These are phyloP conservation scores for Hypoxylon fuscum DNA, from an alignment of 495 filamentous ascomycete species.

Conservation along the genomic window DNA sequence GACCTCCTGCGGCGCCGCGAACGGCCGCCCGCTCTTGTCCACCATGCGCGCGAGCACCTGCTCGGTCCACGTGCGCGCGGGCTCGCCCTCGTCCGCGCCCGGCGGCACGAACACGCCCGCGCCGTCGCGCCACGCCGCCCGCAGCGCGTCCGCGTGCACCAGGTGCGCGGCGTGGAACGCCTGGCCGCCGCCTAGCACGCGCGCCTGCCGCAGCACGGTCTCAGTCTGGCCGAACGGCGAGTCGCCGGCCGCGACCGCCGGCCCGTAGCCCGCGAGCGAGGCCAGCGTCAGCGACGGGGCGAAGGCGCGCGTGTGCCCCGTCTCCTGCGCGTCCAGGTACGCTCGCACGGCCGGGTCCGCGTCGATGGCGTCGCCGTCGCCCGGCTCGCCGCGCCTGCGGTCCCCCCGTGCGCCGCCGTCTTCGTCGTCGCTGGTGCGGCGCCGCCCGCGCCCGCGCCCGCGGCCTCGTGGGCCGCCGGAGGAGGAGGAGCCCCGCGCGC, in stretches of 20 bases:
- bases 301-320: conserved; percentile 19
- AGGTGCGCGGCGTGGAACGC: conserved; percentile 22
- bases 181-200: conserved; percentile 37
- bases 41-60: conserved; percentile 5
- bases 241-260: conserved; percentile 17
- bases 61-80: conserved; percentile 15
- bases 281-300: conserved; percentile 26
- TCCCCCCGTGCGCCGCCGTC: no score
- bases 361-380: no score
- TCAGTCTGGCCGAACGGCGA: conserved; percentile 29
- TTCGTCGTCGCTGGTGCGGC: neutral
- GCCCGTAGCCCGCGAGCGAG: conserved; percentile 36
- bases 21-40: conserved; percentile 1
- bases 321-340: conserved; percentile 26
- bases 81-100: conserved; percentile 18
- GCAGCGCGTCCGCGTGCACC: neutral
- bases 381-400: no score
- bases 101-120: conserved; percentile 34
- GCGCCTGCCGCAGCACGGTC: conserved; percentile 37
- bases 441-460: neutral
- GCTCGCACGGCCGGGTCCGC: conserved; percentile 7
- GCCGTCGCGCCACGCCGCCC: conserved; percentile 1
- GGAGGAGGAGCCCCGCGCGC: conserved; percentile 11
- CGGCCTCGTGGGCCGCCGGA: conserved; percentile 10
- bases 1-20: conserved; percentile 34